Percentiles rank a stretch among this genome's conserved stretches.
These are phyloP conservation scores for Stenocarpella maydis DNA, from an alignment of 2,329 filamentous ascomycete genomes.

Conservation along the genomic window DNA sequence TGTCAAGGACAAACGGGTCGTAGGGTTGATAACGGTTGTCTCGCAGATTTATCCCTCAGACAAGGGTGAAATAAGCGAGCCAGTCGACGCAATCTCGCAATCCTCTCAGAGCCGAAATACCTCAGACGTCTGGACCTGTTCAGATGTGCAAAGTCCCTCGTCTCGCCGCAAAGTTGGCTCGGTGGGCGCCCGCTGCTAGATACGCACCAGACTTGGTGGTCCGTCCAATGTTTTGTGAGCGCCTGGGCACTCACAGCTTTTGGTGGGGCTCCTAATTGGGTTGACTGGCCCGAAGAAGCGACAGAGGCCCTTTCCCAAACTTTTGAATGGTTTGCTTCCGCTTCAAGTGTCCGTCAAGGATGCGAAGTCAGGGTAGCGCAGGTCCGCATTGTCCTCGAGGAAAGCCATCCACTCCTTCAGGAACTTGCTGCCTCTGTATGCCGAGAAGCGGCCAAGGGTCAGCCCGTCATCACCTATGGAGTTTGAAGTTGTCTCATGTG, in stretches of 20 bases:
- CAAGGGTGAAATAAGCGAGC: slow-evolving; percentile 17
- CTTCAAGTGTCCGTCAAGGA: slow-evolving; percentile 45
- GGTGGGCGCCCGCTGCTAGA: neutral
- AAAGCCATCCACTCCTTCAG: slow-evolving; percentile 91
- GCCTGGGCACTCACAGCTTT: slow-evolving; percentile 14
- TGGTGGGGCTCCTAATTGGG: slow-evolving; percentile 18
- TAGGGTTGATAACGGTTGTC: neutral
- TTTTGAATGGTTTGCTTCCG: slow-evolving; percentile 30
- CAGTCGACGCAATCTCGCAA: slow-evolving; percentile 21
- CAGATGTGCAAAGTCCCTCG: slow-evolving; percentile 6
- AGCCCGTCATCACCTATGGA: slow-evolving; percentile 26
- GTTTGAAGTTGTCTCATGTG: slow-evolving; percentile 14
- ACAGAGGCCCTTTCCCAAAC: neutral
- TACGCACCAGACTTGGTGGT: neutral
- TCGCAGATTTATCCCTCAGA: neutral
- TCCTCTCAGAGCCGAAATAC: slow-evolving; percentile 4
- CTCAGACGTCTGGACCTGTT: neutral
- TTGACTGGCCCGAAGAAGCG: slow-evolving; percentile 1
- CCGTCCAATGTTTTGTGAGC: slow-evolving; percentile 10
- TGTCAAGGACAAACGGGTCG: neutral
- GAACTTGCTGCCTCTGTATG: slow-evolving; percentile 79
- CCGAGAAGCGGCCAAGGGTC: slow-evolving; percentile 36
- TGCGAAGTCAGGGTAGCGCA: slow-evolving; percentile 81
- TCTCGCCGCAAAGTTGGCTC: neutral
- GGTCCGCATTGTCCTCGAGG: slow-evolving; percentile 87